Evolutionary conservation across 1,139 yeast species (phyloP).

Genomic region (Magnusiomyces clavatus): DNA sequence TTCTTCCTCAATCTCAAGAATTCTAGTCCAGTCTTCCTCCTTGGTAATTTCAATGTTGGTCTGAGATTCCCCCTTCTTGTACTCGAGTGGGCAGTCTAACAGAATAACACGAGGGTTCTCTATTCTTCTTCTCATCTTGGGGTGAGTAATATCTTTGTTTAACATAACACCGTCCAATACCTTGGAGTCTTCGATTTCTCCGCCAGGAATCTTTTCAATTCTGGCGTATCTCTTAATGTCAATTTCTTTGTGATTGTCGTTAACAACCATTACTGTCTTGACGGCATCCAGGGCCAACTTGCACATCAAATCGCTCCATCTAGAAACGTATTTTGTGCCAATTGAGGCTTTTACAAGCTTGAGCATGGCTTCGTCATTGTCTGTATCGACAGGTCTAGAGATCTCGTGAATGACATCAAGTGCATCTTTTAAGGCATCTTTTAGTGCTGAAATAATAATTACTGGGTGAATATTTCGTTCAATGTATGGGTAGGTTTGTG

Average conservation of each 20-base stretch:
- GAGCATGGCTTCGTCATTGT: slow-evolving; percentile 80
- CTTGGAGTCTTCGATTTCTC: slow-evolving; percentile 81
- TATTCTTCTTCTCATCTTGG: slow-evolving; percentile 87
- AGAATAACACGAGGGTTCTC: slow-evolving; percentile 84
- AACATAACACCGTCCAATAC: slow-evolving; percentile 89
- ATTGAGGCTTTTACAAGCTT: slow-evolving; percentile 83
- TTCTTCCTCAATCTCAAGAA: slow-evolving; percentile 94
- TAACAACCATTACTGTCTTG: slow-evolving; percentile 63
- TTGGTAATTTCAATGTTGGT: slow-evolving; percentile 95
- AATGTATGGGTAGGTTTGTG: slow-evolving; percentile 86
- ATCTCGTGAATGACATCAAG: slow-evolving; percentile 79
- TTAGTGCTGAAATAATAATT: slow-evolving; percentile 87
- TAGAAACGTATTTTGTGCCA: slow-evolving; percentile 89
- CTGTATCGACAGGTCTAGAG: slow-evolving; percentile 75
- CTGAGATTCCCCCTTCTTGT: slow-evolving; percentile 98
- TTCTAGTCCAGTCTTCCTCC: slow-evolving; percentile 95
- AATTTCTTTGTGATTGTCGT: slow-evolving; percentile 67
- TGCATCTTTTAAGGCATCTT: slow-evolving; percentile 86
- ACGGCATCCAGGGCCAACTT: slow-evolving; percentile 81
- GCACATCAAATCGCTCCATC: slow-evolving; percentile 94
- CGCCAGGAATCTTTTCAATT: slow-evolving; percentile 95
- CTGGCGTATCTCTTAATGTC: slow-evolving; percentile 91
- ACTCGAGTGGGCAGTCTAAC: slow-evolving; percentile 94
- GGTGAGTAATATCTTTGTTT: slow-evolving; percentile 96
- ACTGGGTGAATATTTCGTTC: slow-evolving; percentile 97